Conservation (phyloP, 106 monocot species). For the Dendrobium chrysotoxum region DNA sequence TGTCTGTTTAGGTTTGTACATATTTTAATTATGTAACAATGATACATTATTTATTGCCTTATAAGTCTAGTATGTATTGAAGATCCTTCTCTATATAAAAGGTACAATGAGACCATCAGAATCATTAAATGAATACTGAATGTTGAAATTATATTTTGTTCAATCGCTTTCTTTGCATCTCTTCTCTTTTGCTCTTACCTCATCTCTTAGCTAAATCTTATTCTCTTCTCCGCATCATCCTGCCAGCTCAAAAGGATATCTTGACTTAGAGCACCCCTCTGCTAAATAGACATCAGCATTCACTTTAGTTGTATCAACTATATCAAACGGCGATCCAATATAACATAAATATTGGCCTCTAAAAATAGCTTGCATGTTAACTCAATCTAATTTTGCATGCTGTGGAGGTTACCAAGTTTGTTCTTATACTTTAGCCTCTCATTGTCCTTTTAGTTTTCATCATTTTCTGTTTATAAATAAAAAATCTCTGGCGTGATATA, state of each 20-base stretch:
- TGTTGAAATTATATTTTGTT: background rate
- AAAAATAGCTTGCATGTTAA: too few species aligned
- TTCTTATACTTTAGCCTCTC: background rate
- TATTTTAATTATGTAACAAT: background rate
- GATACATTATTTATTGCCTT: too few species aligned
- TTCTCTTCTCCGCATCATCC: background rate
- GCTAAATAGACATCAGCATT: background rate
- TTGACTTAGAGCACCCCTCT: background rate
- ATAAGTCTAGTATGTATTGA: background rate
- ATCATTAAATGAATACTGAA: background rate
- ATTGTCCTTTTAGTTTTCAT: too few species aligned
- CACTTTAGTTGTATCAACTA: background rate
- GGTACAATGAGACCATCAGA: too few species aligned
- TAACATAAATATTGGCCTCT: background rate
- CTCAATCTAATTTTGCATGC: background rate
- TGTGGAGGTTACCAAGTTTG: background rate
- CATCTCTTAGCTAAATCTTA: too few species aligned
- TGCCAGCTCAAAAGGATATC: background rate
- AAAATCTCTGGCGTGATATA: background rate
- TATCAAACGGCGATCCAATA: background rate
- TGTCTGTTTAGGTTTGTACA: background rate
- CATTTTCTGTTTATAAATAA: background rate
- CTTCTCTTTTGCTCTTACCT: background rate
- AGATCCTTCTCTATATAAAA: background rate
- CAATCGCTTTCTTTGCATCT: background rate